Evolutionary conservation across 176 grass and related monocot genomes (phyloP).

Genomic region (Coix lacrymajobi): DNA sequence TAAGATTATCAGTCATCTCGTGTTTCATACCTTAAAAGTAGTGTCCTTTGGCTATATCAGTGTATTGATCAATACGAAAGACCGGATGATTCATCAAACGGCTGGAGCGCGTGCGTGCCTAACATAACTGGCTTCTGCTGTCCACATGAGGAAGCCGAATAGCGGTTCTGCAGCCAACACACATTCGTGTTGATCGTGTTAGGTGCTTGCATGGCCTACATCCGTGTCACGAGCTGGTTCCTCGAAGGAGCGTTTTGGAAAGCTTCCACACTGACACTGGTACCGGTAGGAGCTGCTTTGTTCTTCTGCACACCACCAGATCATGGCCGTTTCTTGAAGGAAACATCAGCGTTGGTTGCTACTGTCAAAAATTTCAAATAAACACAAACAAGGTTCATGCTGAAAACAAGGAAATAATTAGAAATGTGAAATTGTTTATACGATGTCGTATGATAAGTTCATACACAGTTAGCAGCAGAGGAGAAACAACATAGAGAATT

Average conservation of each 20-base stretch:
- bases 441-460: neutral
- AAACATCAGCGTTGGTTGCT: neutral
- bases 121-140: slow-evolving; percentile 5
- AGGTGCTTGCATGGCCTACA: slow-evolving; percentile 25
- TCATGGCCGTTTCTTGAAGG: slow-evolving; percentile 38
- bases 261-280: neutral
- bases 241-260: slow-evolving; percentile 12
- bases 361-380: neutral
- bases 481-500: neutral
- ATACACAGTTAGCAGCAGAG: neutral
- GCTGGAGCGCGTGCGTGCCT: neutral
- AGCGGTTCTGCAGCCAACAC: slow-evolving; percentile 1
- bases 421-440: neutral
- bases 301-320: slow-evolving; percentile 17
- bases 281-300: neutral
- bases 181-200: slow-evolving; percentile 38
- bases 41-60: neutral
- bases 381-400: neutral
- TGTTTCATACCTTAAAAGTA: slow-evolving; percentile 1
- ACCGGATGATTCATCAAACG: slow-evolving; percentile 2
- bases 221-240: slow-evolving; percentile 12
- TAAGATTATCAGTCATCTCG: neutral
- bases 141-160: neutral
- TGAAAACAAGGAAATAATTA: neutral
- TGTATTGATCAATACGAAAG: neutral